Percentiles rank a stretch among this genome's conserved stretches.
These are phyloP conservation scores for Cercospora berteroae DNA, from an alignment of 2,329 filamentous ascomycete genomes.

Conservation along the genomic window DNA sequence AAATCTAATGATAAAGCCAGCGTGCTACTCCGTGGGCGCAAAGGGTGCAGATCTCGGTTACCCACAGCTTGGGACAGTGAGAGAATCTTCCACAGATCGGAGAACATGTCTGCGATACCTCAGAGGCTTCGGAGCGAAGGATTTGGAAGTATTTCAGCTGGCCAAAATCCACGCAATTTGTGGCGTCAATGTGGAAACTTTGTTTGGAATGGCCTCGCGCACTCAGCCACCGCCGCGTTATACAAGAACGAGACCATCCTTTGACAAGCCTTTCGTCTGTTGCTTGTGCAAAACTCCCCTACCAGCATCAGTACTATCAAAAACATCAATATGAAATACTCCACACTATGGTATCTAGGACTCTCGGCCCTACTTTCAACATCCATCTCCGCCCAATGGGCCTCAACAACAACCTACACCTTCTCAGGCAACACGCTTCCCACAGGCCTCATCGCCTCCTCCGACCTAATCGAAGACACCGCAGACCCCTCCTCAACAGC, in stretches of 20 bases:
- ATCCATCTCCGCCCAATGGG: neutral
- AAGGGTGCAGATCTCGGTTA: neutral
- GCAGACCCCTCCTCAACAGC: neutral
- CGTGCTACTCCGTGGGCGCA: neutral
- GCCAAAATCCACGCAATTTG: neutral
- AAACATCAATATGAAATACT: neutral
- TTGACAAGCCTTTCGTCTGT: neutral
- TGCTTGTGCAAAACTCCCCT: neutral
- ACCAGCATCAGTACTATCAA: neutral
- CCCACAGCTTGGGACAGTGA: neutral
- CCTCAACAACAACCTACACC: slow-evolving; percentile 14
- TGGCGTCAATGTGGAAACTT: neutral
- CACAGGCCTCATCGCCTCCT: slow-evolving; percentile 6
- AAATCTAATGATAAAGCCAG: neutral
- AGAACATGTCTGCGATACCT: neutral
- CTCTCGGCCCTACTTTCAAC: neutral
- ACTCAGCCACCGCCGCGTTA: neutral
- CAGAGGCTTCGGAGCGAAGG: neutral
- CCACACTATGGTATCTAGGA: neutral
- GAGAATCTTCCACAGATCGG: neutral
- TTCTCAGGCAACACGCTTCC: slow-evolving; percentile 10
- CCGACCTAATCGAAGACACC: slow-evolving; percentile 1
- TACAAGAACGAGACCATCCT: neutral
- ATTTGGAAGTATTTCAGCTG: neutral
- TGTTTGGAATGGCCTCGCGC: neutral